Percentiles rank a stretch among this genome's conserved stretches.
phyloP scores from a whole-genome alignment of 176 grass and related monocot species.

The Saccharum officinarum region DNA sequence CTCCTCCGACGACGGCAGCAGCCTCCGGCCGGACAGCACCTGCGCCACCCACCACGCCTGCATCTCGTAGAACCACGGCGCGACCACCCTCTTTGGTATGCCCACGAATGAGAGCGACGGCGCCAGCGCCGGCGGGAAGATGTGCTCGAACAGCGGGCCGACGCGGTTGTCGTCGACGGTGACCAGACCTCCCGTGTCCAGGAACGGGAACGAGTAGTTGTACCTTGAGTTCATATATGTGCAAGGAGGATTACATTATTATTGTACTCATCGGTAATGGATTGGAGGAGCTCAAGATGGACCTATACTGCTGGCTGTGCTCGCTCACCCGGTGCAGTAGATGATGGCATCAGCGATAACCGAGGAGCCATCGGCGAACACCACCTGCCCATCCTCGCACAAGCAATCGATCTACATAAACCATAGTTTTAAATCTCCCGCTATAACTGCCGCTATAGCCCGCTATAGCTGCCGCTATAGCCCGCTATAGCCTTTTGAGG shows the following conservation, averaged over 20 bases:
- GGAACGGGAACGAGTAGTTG: constrained; percentile 41
- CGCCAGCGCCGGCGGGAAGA: constrained; percentile 32
- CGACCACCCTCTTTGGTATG: background rate
- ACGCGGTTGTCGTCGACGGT: constrained; percentile 43
- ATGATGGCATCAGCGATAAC: constrained; percentile 39
- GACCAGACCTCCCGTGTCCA: constrained; percentile 28
- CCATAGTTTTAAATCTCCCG: too few species aligned
- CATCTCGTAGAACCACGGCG: constrained; percentile 16
- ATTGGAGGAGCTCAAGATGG: too few species aligned
- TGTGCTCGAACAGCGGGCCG: constrained; percentile 47
- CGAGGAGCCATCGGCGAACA: constrained; percentile 26
- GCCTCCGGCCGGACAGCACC: constrained; percentile 33
- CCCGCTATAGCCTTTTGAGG: too few species aligned
- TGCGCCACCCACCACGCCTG: constrained; percentile 50
- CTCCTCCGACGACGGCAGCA: constrained; percentile 27
- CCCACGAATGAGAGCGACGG: constrained; percentile 35
- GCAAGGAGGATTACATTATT: too few species aligned
- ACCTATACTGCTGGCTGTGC: too few species aligned
- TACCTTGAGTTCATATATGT: background rate
- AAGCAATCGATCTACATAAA: background rate
- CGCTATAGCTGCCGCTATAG: too few species aligned
- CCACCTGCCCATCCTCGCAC: constrained; percentile 13
- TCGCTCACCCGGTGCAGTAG: constrained; percentile 36
- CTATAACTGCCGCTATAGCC: too few species aligned
- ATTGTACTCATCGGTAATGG: too few species aligned